Percentiles rank a stretch among this genome's conserved stretches.
Evolutionary conservation across 2,329 filamentous ascomycete genomes (phyloP).

Genomic region (Sporothrix pallida): DNA sequence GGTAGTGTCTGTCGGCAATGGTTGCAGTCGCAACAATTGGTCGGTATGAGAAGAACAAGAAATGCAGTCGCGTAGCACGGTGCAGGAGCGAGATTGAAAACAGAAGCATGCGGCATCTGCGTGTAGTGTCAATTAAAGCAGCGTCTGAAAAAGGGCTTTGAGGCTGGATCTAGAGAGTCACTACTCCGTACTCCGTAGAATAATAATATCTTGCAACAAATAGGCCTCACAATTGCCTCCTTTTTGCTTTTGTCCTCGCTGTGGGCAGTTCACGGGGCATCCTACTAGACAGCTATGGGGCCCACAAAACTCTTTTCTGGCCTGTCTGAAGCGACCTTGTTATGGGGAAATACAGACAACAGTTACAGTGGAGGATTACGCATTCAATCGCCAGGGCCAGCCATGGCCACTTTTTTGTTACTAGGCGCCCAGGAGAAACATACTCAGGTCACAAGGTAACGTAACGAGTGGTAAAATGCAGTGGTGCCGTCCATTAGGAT

Average conservation of each 20-base stretch:
- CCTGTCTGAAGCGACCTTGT: background rate
- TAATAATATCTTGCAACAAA: constrained; percentile 7
- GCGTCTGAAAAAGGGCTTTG: constrained; percentile 6
- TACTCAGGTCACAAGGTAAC: constrained; percentile 30
- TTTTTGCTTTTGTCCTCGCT: constrained; percentile 26
- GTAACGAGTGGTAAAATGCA: constrained; percentile 27
- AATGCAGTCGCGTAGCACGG: too few relatives aligned
- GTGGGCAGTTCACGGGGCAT: constrained; percentile 27
- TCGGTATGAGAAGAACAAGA: too few relatives aligned
- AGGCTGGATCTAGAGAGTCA: background rate
- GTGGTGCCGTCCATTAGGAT: constrained; percentile 21
- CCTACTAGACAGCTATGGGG: constrained; percentile 10
- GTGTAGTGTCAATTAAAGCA: background rate
- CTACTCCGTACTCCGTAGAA: background rate
- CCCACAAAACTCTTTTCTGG: background rate
- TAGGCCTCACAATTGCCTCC: constrained; percentile 21
- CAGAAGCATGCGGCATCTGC: background rate
- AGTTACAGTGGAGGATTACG: constrained; percentile 20
- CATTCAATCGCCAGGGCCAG: constrained; percentile 1
- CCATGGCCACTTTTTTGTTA: constrained; percentile 4
- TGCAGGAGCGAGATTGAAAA: too few relatives aligned
- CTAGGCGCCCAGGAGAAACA: background rate
- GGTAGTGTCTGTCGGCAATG: too few relatives aligned
- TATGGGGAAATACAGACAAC: background rate
- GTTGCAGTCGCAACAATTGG: too few relatives aligned